Percentiles rank a stretch among this genome's conserved stretches.
Evolutionary conservation across 305 asterid genomes (phyloP).

Genomic region (Lippia alba): DNA sequence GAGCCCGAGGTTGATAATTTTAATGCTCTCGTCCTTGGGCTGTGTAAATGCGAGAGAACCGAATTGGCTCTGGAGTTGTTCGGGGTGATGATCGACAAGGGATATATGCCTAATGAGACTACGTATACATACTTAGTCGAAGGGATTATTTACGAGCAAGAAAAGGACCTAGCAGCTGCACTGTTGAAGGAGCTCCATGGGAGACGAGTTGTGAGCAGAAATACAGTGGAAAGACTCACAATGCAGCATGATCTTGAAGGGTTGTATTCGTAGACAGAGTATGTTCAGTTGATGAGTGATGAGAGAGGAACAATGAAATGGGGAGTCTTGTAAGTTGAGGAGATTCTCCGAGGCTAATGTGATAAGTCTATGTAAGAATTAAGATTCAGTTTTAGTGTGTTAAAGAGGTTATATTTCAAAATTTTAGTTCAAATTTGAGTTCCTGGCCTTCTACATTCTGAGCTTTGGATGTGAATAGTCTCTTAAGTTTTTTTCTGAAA

Average conservation of each 20-base stretch:
- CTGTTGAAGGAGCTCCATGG: slow-evolving; percentile 65
- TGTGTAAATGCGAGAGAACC: slow-evolving; percentile 75
- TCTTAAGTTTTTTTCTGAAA: no score
- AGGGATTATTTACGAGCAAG: slow-evolving; percentile 68
- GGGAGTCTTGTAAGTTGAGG: no score
- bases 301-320: no score
- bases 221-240: slow-evolving; percentile 63
- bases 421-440: no score
- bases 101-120: slow-evolving; percentile 74
- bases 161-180: slow-evolving; percentile 61
- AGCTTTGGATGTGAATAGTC: no score
- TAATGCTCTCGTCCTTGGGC: slow-evolving; percentile 79
- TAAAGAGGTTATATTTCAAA: no score
- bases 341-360: no score
- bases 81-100: slow-evolving; percentile 65
- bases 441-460: no score
- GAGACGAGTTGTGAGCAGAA: slow-evolving; percentile 56
- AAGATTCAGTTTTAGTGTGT: no score
- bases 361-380: no score
- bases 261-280: not conserved
- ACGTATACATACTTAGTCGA: slow-evolving; percentile 75
- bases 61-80: slow-evolving; percentile 67
- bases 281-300: slow-evolving; percentile 2
- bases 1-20: slow-evolving; percentile 66
- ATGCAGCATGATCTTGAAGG: slow-evolving; percentile 79